These are phyloP conservation scores for Hemisphaericaspora xylanilytica DNA, from an alignment of 1,139 yeast genomes.

Conservation along the genomic window DNA sequence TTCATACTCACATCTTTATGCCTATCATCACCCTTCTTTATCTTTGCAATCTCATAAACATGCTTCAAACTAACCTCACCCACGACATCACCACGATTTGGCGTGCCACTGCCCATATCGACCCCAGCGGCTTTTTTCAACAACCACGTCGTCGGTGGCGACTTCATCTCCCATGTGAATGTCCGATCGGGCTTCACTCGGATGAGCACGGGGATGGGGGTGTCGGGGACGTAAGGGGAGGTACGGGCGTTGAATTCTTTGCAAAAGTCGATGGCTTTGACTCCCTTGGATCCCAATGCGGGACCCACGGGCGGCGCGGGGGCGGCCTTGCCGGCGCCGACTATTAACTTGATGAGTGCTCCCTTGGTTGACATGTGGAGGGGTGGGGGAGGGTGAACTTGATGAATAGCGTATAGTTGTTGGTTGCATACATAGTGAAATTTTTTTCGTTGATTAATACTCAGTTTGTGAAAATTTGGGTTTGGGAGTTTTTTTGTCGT, in stretches of 20 bases:
- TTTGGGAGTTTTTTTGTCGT: neutral
- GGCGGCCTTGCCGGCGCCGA: conserved; percentile 98
- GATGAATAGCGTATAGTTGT: no score
- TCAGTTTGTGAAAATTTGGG: no score
- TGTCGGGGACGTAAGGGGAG: conserved; percentile 78
- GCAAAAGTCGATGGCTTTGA: conserved; percentile 97
- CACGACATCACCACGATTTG: conserved; percentile 46
- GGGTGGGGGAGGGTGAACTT: no score
- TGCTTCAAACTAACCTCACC: conserved; percentile 85
- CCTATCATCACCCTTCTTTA: conserved; percentile 82
- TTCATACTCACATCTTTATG: conserved; percentile 71
- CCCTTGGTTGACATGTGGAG: conserved; percentile 34
- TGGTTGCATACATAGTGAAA: neutral
- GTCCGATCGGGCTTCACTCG: conserved; percentile 91
- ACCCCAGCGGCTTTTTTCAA: conserved; percentile 79
- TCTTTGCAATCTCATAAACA: conserved; percentile 90
- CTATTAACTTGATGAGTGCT: conserved; percentile 80
- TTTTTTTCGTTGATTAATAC: no score
- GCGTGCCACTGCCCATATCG: conserved; percentile 72
- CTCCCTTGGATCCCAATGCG: conserved; percentile 97
- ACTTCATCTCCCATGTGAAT: conserved; percentile 79
- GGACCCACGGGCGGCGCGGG: conserved; percentile 99
- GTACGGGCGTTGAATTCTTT: conserved; percentile 98
- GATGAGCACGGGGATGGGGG: conserved; percentile 83
- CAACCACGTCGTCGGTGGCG: conserved; percentile 91